Evolutionary conservation across 768 basidiomycete genomes (phyloP).

Genomic region (Terana coerulea): DNA sequence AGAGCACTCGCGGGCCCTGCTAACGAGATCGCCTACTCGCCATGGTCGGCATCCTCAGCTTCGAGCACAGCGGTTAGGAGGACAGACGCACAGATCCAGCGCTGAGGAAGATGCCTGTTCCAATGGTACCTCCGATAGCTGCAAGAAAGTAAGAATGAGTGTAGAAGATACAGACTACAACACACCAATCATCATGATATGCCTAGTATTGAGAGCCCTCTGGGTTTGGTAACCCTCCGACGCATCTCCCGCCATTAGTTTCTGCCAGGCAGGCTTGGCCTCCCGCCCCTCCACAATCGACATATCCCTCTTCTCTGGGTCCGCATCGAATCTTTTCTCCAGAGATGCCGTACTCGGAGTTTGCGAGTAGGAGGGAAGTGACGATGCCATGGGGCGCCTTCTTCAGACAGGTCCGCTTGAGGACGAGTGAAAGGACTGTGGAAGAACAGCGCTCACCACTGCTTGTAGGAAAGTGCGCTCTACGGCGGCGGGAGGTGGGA

Average conservation of each 20-base stretch:
- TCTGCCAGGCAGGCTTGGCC: conserved; percentile 18
- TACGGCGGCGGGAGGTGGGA: too few relatives aligned
- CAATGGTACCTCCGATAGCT: conserved; percentile 57
- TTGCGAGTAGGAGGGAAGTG: too few relatives aligned
- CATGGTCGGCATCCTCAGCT: background rate
- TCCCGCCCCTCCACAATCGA: background rate
- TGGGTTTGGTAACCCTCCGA: conserved; percentile 27
- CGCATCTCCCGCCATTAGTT: conserved; percentile 18
- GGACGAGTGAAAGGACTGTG: too few relatives aligned
- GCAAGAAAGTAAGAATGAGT: background rate
- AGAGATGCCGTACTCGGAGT: conserved; percentile 12
- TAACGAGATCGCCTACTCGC: conserved; percentile 41
- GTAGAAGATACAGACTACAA: background rate
- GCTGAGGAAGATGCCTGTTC: conserved; percentile 60
- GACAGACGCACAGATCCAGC: conserved; percentile 41
- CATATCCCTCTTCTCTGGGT: conserved; percentile 1
- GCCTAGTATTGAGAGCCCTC: conserved; percentile 37
- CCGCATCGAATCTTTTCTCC: conserved; percentile 6
- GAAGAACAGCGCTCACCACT: too few relatives aligned
- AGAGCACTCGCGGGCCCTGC: conserved; percentile 64
- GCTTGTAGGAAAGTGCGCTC: too few relatives aligned
- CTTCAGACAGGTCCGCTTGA: too few relatives aligned
- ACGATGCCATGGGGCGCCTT: too few relatives aligned
- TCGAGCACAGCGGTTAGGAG: background rate
- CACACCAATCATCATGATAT: conserved; percentile 41